Base-by-base conservation (phyloP, 306 rosid species). In the Oxytropis ochrocephala region DNA sequence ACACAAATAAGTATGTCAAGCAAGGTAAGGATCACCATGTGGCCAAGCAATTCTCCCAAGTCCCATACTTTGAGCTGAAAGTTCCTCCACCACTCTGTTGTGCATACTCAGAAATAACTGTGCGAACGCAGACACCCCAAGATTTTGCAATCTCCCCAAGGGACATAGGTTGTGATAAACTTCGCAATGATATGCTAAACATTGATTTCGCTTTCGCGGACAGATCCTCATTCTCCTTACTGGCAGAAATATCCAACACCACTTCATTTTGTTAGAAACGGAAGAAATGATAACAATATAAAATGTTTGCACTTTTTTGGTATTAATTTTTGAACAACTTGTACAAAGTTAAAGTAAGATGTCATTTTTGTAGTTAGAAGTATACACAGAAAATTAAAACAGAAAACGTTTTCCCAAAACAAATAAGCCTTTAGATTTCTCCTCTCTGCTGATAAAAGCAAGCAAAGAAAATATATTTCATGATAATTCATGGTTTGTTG, bases 11-110 rank as follows among this genome's bases (percentile, higher is more conserved):
- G 62, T 44, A 43, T 51, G 35, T 35, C 6, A 39, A 13, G 63
- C 52, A 51, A 8, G 63, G 56, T 4, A 24, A 24, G 36, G 74
- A 70, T 57, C 6, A 70, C 76, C 80, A 82, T 16, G 87, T 81
- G 48, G 88, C 84, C 86, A 87, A 74, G 81, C 96, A 88, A 81
- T 84, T 71, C 80, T 88, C 97, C 98, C 97, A 94, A 19, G 89
- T 75, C 4, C 98, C 98, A 57, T 86, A 87, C 76, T 87, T 91
- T 0, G 97, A 88, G 84, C 97, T 91, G 85, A 95, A 95, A 79
- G 88, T 95, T 66, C 99, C 99, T 42, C 99, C 99, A n/a, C 97
- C 99, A 17, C 96, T 87, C 78, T 75, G 86, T 76, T 95, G 97
- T 2, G 97, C 99, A 43, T 91, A 83, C 79, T 95, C 99, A 4